Conservation (phyloP, 441 rosid species). For the Melastoma candidum region DNA sequence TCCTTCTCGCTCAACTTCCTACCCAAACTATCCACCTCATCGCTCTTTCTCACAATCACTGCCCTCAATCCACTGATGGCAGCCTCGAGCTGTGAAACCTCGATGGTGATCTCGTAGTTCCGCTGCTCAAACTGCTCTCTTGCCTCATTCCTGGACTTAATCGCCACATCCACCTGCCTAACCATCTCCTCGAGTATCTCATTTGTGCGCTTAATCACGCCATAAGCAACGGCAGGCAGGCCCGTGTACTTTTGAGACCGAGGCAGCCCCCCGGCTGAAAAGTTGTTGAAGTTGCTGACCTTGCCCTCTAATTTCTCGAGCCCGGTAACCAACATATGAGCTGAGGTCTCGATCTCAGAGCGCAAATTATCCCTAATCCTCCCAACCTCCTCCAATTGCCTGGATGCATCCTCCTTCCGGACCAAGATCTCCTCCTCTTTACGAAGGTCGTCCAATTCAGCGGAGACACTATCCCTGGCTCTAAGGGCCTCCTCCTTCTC, state of each 20-base stretch:
- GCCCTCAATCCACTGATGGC: slow-evolving; percentile 58
- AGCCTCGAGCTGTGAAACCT: slow-evolving; percentile 91
- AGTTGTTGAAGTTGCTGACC: slow-evolving; percentile 62
- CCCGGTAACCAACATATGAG: slow-evolving; percentile 89
- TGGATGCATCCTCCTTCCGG: slow-evolving; percentile 40
- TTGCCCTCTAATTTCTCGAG: slow-evolving; percentile 87
- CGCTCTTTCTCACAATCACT: slow-evolving; percentile 52
- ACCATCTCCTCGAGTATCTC: slow-evolving; percentile 88
- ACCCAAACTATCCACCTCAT: slow-evolving; percentile 42
- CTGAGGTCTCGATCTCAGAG: slow-evolving; percentile 67
- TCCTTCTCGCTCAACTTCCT: slow-evolving; percentile 44
- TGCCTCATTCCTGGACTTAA: slow-evolving; percentile 69
- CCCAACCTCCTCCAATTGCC: slow-evolving; percentile 37
- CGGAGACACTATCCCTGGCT: slow-evolving; percentile 29
- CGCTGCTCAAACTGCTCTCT: slow-evolving; percentile 86
- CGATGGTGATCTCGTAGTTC: slow-evolving; percentile 85
- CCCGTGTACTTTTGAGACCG: slow-evolving; percentile 73
- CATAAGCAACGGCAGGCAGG: slow-evolving; percentile 60
- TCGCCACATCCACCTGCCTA: slow-evolving; percentile 42
- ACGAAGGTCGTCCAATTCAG: slow-evolving; percentile 37
- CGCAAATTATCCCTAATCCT: slow-evolving; percentile 48
- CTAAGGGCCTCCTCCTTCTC: slow-evolving; percentile 48
- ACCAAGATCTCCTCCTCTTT: slow-evolving; percentile 37
- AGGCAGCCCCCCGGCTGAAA: slow-evolving; percentile 60
- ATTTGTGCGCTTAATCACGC: slow-evolving; percentile 81